A percentile compares a stretch with the other conserved stretches of the same genome.
Conservation (phyloP, 805 yeast species). For the Suhomyces xylopsoci region DNA sequence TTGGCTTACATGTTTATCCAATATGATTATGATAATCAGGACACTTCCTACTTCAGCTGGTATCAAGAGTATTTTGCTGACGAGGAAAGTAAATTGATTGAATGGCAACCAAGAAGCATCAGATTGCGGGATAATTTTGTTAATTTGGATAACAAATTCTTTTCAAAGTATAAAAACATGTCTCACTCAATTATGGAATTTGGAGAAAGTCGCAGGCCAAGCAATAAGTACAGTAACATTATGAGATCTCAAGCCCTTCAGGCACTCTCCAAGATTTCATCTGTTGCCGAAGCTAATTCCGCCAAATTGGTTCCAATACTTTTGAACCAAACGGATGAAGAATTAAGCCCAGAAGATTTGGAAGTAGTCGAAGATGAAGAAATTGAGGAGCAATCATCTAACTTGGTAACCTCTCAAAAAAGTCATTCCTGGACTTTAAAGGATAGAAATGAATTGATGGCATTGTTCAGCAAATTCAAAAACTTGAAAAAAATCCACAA, state of each 20-base stretch:
- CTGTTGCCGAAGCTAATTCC: slow-evolving; percentile 65
- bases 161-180: slow-evolving; percentile 29
- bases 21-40: slow-evolving; percentile 19
- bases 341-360: slow-evolving; percentile 22
- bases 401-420: background rate
- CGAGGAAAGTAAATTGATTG: slow-evolving; percentile 11
- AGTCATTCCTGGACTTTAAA: slow-evolving; percentile 38
- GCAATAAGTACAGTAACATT: slow-evolving; percentile 38
- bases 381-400: slow-evolving; percentile 9
- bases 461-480: slow-evolving; percentile 61
- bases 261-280: slow-evolving; percentile 56
- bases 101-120: slow-evolving; percentile 46
- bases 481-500: slow-evolving; percentile 55
- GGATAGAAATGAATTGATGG: slow-evolving; percentile 58
- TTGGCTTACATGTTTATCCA: slow-evolving; percentile 37
- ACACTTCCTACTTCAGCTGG: slow-evolving; percentile 10
- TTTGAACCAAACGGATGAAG: slow-evolving; percentile 28
- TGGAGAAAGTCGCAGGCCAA: slow-evolving; percentile 35
- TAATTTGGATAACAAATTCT: slow-evolving; percentile 18
- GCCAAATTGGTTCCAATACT: slow-evolving; percentile 57
- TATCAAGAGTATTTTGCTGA: slow-evolving; percentile 1
- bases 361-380: background rate
- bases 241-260: slow-evolving; percentile 57
- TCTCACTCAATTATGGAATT: slow-evolving; percentile 36
- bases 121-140: slow-evolving; percentile 43